Evolutionary conservation across 2,329 filamentous ascomycete species (phyloP), one percentile per base, ranked within the genome.

Genomic region (Trichophyton mentagrophytes): DNA sequence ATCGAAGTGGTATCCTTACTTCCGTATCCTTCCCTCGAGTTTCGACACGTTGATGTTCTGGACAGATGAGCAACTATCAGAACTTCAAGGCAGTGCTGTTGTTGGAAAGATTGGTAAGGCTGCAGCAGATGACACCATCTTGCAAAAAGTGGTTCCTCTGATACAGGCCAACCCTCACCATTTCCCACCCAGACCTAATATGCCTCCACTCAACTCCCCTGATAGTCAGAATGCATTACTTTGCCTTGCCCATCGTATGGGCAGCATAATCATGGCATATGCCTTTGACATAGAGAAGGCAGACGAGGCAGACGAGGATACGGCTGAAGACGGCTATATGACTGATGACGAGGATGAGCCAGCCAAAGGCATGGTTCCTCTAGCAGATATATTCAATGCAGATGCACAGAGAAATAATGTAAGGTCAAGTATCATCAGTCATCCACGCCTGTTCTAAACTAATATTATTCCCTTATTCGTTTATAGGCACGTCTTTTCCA

Each of bases 11-110:
- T 82, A 84, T 65, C 79, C 85, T 0, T 96, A 96, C 72, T 85
- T 95, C 65, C 80, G 85, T 61, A 78, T 95, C 20, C 79, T 96
- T 3, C 90, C 90, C 2, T 70, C 70, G 59, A 68, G 75, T 1
- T 96, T 96, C 69, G 83, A 93, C 71, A 95, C 89, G 1, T 81
- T 92, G 65, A 96, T 96, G 88, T 96, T 91, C 75, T 96, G 91
- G 91, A 77, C 81, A 1, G 76, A 80, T 0, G 74, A 77, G 0
- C 90, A 96, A 71, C 78, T 96, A 2, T 74, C 77, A 0, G 79
- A 86, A 67, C 81, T 96, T 7, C 86, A 92, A 73, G 88, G 86
- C 17, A 91, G 88, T 69, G 82, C 88, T 0, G 82, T 93, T n/a
- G 71, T 85, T 2, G 74, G 81, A 63, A 92, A 90, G 70, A 87